Evolutionary conservation across 1,284 basidiomycete genomes (phyloP).

Genomic region (Papiliotrema flavescens): DNA sequence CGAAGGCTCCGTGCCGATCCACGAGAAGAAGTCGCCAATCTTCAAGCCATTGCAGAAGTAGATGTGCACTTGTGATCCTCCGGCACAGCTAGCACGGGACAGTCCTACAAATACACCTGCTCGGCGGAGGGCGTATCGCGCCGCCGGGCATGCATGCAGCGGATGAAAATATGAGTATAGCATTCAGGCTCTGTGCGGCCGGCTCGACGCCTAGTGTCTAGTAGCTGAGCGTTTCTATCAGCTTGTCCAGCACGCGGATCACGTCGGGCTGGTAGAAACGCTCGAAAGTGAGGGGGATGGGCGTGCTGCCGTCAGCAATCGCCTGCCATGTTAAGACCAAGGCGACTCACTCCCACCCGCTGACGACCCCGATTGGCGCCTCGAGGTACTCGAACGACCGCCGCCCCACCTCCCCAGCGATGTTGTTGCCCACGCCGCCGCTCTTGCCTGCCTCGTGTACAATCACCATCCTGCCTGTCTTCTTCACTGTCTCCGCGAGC

Average conservation of each 20-base stretch:
- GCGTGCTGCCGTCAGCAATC: slow-evolving; percentile 56
- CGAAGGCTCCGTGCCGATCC: slow-evolving; percentile 76
- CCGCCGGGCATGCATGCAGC: slow-evolving; percentile 1
- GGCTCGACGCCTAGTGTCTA: slow-evolving; percentile 44
- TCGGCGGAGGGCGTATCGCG: no score
- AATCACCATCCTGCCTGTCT: slow-evolving; percentile 78
- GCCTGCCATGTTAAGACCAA: not conserved
- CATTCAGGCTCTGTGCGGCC: slow-evolving; percentile 1
- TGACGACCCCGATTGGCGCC: slow-evolving; percentile 79
- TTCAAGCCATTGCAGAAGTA: slow-evolving; percentile 73
- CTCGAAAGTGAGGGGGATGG: slow-evolving; percentile 76
- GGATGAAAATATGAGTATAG: not conserved
- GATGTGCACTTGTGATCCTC: slow-evolving; percentile 18
- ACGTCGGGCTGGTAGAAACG: slow-evolving; percentile 87
- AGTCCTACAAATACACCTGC: no score
- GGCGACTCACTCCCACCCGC: slow-evolving; percentile 82
- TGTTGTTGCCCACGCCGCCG: slow-evolving; percentile 80
- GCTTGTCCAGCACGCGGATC: slow-evolving; percentile 73
- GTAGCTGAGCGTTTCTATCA: slow-evolving; percentile 77
- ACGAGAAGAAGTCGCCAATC: slow-evolving; percentile 83
- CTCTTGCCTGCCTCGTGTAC: slow-evolving; percentile 86
- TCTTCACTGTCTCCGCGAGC: slow-evolving; percentile 72
- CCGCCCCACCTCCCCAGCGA: slow-evolving; percentile 79
- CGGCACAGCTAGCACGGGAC: no score
- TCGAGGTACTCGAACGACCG: slow-evolving; percentile 80